Conservation (phyloP, 805 yeast genomes). For the Hanseniaspora mollemarum region DNA sequence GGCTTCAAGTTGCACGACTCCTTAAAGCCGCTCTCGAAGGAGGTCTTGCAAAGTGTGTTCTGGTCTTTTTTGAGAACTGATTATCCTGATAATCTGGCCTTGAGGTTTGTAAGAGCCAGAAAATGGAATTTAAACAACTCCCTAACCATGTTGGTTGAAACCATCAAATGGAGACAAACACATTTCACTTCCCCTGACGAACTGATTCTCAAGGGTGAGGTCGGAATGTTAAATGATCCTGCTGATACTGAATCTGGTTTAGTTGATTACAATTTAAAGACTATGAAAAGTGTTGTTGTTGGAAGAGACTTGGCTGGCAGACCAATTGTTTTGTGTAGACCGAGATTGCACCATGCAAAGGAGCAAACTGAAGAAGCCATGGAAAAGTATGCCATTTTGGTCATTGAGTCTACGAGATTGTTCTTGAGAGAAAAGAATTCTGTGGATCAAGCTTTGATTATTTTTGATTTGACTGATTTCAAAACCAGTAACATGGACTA, state of each 20-base stretch:
- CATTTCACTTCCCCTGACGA: conserved; percentile 42
- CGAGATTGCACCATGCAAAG: conserved; percentile 57
- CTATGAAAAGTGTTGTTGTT: conserved; percentile 59
- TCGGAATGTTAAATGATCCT: conserved; percentile 37
- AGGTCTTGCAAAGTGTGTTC: conserved; percentile 39
- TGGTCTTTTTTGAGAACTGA: conserved; percentile 62
- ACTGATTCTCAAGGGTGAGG: conserved; percentile 62
- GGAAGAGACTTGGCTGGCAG: conserved; percentile 65
- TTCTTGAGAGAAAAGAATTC: conserved; percentile 49
- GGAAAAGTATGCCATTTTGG: conserved; percentile 59
- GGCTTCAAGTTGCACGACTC: conserved; percentile 38
- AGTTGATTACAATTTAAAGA: conserved; percentile 33
- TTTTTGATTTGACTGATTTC: conserved; percentile 80
- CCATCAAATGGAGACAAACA: conserved; percentile 68
- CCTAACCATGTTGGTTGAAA: conserved; percentile 56
- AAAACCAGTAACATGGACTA: conserved; percentile 89
- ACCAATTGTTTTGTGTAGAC: conserved; percentile 74
- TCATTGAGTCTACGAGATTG: conserved; percentile 74
- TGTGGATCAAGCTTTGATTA: conserved; percentile 65
- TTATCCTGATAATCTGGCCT: conserved; percentile 63
- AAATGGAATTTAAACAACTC: conserved; percentile 68
- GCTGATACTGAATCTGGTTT: conserved; percentile 32
- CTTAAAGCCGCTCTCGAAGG: conserved; percentile 42
- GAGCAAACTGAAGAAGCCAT: conserved; percentile 62
- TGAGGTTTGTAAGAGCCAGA: conserved; percentile 76